Conservation (phyloP, 352 stramenopile species). For the Phytophthora cactorum region DNA sequence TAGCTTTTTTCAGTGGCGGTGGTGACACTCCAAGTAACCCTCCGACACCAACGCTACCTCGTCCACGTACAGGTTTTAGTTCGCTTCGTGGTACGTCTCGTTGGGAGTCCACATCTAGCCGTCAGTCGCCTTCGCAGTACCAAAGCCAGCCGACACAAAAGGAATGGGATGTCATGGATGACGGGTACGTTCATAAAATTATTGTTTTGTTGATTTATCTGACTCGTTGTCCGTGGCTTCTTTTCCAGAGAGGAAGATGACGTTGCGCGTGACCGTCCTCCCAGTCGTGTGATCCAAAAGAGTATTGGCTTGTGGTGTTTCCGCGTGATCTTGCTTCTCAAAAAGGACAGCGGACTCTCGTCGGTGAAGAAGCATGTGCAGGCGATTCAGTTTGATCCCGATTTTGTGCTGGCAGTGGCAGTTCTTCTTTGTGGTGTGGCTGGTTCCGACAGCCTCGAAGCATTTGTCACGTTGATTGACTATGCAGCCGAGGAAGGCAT, state of each 20-base stretch:
- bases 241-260: slow-evolving; percentile 35
- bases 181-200: slow-evolving; percentile 30
- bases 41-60: slow-evolving; percentile 2
- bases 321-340: slow-evolving; percentile 74
- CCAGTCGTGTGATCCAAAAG: slow-evolving; percentile 36
- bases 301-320: slow-evolving; percentile 75
- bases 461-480: slow-evolving; percentile 63
- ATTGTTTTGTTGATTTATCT: slow-evolving; percentile 7
- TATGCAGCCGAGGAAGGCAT: slow-evolving; percentile 53
- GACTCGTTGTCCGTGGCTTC: slow-evolving; percentile 5
- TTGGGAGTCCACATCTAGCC: slow-evolving; percentile 27
- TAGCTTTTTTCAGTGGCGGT: slow-evolving; percentile 27
- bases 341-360: slow-evolving; percentile 77
- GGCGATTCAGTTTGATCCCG: slow-evolving; percentile 59
- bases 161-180: slow-evolving; percentile 52
- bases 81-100: slow-evolving; percentile 23
- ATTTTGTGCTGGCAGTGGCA: slow-evolving; percentile 70
- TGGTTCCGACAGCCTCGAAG: slow-evolving; percentile 61
- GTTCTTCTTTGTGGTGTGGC: slow-evolving; percentile 66
- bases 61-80: slow-evolving; percentile 25
- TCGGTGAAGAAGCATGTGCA: slow-evolving; percentile 52
- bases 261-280: slow-evolving; percentile 30
- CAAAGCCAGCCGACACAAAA: slow-evolving; percentile 20
- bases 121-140: slow-evolving; percentile 7
- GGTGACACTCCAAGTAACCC: slow-evolving; percentile 6